Evolutionary conservation across 192 early-diverging fungal species (phyloP), one percentile per base, ranked within the genome.

Genomic region (Kappamyces sp.): DNA sequence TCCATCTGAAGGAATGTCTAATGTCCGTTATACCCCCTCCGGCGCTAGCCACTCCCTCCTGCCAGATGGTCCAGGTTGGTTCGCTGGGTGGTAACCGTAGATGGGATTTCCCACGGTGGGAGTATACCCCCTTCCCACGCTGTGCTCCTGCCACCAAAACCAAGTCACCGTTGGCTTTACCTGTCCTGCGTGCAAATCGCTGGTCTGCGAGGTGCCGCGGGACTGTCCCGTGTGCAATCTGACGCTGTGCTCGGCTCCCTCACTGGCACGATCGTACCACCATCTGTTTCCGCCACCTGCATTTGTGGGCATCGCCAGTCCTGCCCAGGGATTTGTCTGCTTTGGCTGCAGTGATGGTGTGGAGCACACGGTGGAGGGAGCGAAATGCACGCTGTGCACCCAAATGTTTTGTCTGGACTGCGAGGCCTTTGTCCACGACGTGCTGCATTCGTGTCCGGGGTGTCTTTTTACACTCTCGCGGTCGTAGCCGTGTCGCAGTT

Each of bases 11-110:
- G 50, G 95, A 98, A 37, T 51, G 90, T 10, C 46, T 98, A 8
- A 87, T n/a, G n/a, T n/a, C n/a, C n/a, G n/a, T n/a, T n/a, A 82
- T 98, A 12, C 88, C 93, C 43, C 95, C 95, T n/a, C 91, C 93
- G 2, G 77, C 90, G 1, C 49, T 93, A 2, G 75, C 78, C 3
- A 78, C 78, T 40, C 62, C 83, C 5, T 74, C 72, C 13, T 76
- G 85, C 2, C 88, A 86, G 63, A 63, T 92, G 40, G 87, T 97
- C 13, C 81, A 79, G n/a, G n/a, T n/a, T n/a, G n/a, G n/a, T n/a
- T n/a, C n/a, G n/a, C n/a, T n/a, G n/a, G n/a, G n/a, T n/a, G n/a
- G n/a, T n/a, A n/a, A n/a, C n/a, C n/a, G n/a, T n/a, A n/a, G 44
- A 98, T 98, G 95, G 95, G 95, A 38, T 98, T 98, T 54, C 92